Conservation (phyloP, 306 rosid species). For the Vigna hirtella region DNA sequence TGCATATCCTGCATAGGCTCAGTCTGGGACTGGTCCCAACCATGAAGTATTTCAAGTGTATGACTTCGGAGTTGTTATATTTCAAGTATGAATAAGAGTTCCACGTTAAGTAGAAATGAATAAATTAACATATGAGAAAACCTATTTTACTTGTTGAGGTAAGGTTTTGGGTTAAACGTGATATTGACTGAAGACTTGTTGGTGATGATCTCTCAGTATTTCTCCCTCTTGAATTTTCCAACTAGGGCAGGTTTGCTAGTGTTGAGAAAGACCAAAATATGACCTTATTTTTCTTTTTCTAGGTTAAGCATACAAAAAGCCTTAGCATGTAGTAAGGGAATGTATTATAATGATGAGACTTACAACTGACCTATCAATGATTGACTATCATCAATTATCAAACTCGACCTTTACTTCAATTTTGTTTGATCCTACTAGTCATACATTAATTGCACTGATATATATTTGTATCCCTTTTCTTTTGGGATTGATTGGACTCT, state of each 20-base stretch:
- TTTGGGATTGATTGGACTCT: not conserved
- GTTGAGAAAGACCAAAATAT: not conserved
- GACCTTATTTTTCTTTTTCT: not conserved
- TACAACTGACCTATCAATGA: not conserved
- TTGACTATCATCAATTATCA: not conserved
- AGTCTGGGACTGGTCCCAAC: not conserved
- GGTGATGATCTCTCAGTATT: no score
- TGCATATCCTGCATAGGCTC: not conserved
- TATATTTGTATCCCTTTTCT: not conserved
- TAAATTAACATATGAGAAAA: no score
- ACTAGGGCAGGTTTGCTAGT: not conserved
- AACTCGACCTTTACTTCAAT: not conserved
- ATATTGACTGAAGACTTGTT: no score
- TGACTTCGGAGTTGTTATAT: not conserved
- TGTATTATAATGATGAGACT: no score
- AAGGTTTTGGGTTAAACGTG: no score
- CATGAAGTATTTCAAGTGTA: not conserved
- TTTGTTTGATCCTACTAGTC: not conserved
- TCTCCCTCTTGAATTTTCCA: no score
- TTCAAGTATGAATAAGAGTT: no score
- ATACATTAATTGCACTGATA: not conserved
- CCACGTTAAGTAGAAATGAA: no score
- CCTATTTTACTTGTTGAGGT: no score
- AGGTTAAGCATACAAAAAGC: no score
- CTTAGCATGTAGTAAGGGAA: no score